These are phyloP conservation scores for Saitoella complicata DNA, from an alignment of 805 yeast genomes.

Conservation along the genomic window DNA sequence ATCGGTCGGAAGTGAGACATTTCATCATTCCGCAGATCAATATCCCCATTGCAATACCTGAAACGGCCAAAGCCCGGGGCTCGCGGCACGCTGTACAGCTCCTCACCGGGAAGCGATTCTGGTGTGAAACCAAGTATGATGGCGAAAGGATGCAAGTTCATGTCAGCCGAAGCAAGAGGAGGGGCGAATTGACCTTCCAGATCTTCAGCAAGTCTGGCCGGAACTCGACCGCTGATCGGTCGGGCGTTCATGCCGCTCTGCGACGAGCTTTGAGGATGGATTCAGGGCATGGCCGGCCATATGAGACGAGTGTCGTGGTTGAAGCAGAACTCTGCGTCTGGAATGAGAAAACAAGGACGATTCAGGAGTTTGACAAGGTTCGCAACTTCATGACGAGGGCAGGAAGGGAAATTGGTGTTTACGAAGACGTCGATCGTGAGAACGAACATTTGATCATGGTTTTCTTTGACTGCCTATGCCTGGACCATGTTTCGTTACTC, in stretches of 20 bases:
- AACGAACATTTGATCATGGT: constrained; percentile 7
- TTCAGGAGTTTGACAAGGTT: constrained; percentile 7
- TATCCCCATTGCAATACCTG: too few species aligned
- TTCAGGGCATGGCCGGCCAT: constrained; percentile 1
- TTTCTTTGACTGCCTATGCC: constrained; percentile 6
- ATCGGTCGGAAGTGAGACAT: too few species aligned
- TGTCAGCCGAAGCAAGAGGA: not conserved
- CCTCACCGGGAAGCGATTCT: not conserved
- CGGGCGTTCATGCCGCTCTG: constrained; percentile 1
- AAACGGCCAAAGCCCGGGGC: too few species aligned
- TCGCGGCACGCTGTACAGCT: too few species aligned
- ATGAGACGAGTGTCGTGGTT: not conserved
- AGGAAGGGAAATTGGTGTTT: constrained; percentile 2
- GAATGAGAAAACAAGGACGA: not conserved
- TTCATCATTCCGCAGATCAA: too few species aligned
- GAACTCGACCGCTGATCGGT: constrained; percentile 8
- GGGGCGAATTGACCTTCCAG: not conserved
- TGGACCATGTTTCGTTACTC: constrained; percentile 4
- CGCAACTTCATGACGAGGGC: constrained; percentile 6
- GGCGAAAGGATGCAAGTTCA: constrained; percentile 11
- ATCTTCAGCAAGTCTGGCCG: constrained; percentile 10
- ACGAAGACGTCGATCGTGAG: not conserved
- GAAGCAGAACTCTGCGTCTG: constrained; percentile 10
- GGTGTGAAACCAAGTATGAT: constrained; percentile 8
- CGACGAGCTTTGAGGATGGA: not conserved